phyloP scores from a whole-genome alignment of 2,329 filamentous ascomycete species.

The Pezicula radicicola region DNA sequence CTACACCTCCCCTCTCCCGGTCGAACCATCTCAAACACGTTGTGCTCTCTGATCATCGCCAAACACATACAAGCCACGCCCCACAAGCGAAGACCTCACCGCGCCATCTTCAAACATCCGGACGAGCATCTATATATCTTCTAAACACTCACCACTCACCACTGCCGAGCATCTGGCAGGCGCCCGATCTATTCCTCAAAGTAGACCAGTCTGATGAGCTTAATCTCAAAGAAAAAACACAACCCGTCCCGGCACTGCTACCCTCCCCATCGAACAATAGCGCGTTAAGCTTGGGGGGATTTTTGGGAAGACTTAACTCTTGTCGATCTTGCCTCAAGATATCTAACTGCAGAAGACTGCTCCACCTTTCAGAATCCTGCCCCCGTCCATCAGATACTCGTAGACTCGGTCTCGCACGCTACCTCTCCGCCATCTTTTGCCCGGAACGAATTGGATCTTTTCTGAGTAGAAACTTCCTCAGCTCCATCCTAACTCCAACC shows the following conservation, averaged over 20 bases:
- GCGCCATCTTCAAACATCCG: background rate
- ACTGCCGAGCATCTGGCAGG: conserved; percentile 20
- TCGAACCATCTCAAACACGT: conserved; percentile 7
- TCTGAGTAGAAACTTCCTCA: conserved; percentile 7
- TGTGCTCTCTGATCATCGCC: conserved; percentile 14
- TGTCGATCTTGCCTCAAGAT: conserved; percentile 22
- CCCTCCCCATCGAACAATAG: conserved; percentile 8
- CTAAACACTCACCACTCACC: conserved; percentile 8
- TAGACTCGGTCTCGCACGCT: conserved; percentile 8
- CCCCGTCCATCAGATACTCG: conserved; percentile 7
- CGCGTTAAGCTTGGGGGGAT: conserved; percentile 8
- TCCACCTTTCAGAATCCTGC: background rate
- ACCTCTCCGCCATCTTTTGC: conserved; percentile 11
- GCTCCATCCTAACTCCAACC: conserved; percentile 15
- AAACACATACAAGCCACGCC: conserved; percentile 7
- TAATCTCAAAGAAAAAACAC: conserved; percentile 14
- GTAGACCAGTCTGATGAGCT: conserved; percentile 20
- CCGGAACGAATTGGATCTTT: conserved; percentile 7
- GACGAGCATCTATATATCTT: conserved; percentile 1
- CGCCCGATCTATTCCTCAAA: conserved; percentile 10
- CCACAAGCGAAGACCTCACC: background rate
- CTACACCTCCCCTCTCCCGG: conserved; percentile 1
- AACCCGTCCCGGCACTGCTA: conserved; percentile 4
- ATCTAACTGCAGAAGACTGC: conserved; percentile 10
- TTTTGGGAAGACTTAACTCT: conserved; percentile 8